Evolutionary conservation across 352 stramenopile species (phyloP).

Genomic region (Pythium guiyangense): DNA sequence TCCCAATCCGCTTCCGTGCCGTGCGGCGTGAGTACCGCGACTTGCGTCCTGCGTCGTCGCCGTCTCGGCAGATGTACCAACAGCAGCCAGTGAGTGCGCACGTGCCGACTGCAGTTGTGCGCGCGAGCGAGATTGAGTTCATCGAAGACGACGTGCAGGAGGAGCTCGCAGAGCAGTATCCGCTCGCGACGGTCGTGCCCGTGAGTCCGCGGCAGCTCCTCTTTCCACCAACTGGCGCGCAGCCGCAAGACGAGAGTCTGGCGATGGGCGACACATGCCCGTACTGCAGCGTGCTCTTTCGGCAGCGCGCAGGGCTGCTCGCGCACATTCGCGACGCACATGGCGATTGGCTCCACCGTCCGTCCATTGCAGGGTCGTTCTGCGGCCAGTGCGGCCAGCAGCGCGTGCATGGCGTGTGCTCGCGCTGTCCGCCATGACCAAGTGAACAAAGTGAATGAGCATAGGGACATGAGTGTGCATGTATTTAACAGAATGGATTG

Average conservation of each 20-base stretch:
- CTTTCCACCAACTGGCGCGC: background rate
- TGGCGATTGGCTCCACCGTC: constrained; percentile 46
- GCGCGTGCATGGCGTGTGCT: constrained; percentile 31
- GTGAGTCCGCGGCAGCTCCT: background rate
- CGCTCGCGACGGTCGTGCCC: constrained; percentile 22
- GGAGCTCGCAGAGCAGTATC: constrained; percentile 26
- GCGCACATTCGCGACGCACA: constrained; percentile 54
- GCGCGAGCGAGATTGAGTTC: constrained; percentile 44
- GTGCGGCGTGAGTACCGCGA: constrained; percentile 29
- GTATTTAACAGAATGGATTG: background rate
- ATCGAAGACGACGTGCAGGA: constrained; percentile 39
- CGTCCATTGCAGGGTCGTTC: constrained; percentile 41
- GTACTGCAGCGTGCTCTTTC: constrained; percentile 45
- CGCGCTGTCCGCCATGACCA: constrained; percentile 24
- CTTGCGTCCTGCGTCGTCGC: constrained; percentile 15
- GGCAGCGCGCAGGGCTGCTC: constrained; percentile 26
- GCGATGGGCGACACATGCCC: constrained; percentile 36
- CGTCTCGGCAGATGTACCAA: constrained; percentile 11
- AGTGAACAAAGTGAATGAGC: background rate
- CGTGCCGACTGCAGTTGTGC: constrained; percentile 37
- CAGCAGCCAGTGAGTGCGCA: background rate
- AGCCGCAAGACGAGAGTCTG: constrained; percentile 27
- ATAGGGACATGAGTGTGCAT: background rate
- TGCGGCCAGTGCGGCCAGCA: constrained; percentile 45
- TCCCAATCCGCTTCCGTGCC: constrained; percentile 54